These are phyloP conservation scores for Calendula officinalis DNA, from an alignment of 129 eudicot species.

Conservation along the genomic window DNA sequence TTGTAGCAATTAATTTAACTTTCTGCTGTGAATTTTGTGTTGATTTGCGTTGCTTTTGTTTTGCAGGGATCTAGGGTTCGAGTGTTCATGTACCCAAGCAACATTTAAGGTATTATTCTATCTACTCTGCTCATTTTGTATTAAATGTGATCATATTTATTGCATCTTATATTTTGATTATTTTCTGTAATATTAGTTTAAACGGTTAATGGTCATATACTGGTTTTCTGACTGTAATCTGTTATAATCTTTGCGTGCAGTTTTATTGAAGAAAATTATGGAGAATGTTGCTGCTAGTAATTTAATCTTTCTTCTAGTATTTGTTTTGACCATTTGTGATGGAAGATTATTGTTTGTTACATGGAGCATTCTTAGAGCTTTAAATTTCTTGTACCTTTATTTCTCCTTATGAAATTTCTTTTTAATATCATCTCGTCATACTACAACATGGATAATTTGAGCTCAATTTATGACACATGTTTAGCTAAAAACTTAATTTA, in stretches of 20 bases:
- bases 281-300: slow-evolving; percentile 19
- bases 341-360: slow-evolving; percentile 16
- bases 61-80: slow-evolving; percentile 71
- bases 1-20: background rate
- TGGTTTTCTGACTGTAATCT: background rate
- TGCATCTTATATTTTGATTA: background rate
- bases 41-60: background rate
- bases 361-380: slow-evolving; percentile 12
- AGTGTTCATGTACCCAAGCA: slow-evolving; percentile 82
- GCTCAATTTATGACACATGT: background rate
- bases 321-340: slow-evolving; percentile 23
- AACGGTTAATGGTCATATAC: background rate
- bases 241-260: slow-evolving; percentile 18
- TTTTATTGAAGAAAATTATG: background rate
- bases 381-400: background rate
- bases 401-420: background rate
- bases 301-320: slow-evolving; percentile 19
- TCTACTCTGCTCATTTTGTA: background rate
- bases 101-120: slow-evolving; percentile 47
- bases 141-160: background rate
- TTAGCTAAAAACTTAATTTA: background rate
- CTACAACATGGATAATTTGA: background rate
- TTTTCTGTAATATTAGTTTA: background rate
- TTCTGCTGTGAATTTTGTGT: background rate
- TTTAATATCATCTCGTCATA: background rate